Evolutionary conservation across 1,284 basidiomycete genomes (phyloP).

Genomic region (Xerocomus nothofagi): DNA sequence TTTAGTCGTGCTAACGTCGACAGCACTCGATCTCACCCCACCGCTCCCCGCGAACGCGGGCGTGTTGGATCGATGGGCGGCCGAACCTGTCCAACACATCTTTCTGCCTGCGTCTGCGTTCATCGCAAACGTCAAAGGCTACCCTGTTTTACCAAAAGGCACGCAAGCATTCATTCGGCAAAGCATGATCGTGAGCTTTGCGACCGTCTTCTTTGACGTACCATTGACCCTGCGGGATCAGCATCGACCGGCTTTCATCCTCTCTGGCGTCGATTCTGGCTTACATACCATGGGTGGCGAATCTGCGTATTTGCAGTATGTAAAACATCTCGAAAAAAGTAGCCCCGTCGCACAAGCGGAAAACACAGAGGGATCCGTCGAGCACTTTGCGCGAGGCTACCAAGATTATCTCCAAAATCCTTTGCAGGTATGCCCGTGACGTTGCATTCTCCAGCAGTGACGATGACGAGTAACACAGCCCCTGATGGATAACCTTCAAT

Average conservation of each 20-base stretch:
- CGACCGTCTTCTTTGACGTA: constrained; percentile 16
- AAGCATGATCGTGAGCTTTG: constrained; percentile 74
- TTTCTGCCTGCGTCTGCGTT: constrained; percentile 90
- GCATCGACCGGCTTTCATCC: constrained; percentile 81
- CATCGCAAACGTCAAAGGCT: constrained; percentile 95
- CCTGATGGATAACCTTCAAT: constrained; percentile 95
- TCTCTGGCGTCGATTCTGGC: constrained; percentile 65
- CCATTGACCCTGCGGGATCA: constrained; percentile 34
- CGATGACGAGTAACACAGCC: constrained; percentile 53
- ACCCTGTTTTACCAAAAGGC: constrained; percentile 93
- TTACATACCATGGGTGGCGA: constrained; percentile 81
- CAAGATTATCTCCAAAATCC: constrained; percentile 96
- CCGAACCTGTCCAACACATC: constrained; percentile 87
- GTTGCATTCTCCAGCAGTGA: constrained; percentile 4
- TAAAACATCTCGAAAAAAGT: constrained; percentile 79
- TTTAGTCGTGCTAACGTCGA: constrained; percentile 14
- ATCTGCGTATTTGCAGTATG: constrained; percentile 88
- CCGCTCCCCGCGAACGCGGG: constrained; percentile 75
- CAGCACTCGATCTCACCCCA: constrained; percentile 88
- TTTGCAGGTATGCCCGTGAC: constrained; percentile 60
- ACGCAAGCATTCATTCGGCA: constrained; percentile 87
- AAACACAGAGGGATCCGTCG: constrained; percentile 68
- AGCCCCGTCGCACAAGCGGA: constrained; percentile 61
- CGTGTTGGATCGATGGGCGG: constrained; percentile 82
- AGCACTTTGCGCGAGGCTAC: constrained; percentile 90